Percentiles rank a stretch among this genome's conserved stretches.
Conservation (phyloP, 148 eudicot genomes). For the Camellia lanceoleosa region DNA sequence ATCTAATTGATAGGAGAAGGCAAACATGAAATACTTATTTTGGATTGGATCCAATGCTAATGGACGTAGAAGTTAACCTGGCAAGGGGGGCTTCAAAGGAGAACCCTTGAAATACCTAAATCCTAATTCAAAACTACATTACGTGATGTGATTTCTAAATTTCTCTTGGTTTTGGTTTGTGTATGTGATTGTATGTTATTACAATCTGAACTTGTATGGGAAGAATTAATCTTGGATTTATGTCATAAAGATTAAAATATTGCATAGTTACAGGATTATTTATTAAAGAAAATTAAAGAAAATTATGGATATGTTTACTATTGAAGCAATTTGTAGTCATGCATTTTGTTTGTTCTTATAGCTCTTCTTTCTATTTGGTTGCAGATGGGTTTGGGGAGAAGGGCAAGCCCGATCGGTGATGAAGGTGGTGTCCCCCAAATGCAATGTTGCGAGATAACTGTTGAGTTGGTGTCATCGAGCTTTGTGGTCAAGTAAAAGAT, state of each 20-base stretch:
- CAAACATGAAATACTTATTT: constrained; percentile 16
- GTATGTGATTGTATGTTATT: background rate
- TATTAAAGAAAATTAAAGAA: background rate
- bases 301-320: no score
- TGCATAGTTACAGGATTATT: background rate
- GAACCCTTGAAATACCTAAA: background rate
- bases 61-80: constrained; percentile 7
- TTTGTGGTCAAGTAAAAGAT: no score
- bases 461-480: no score
- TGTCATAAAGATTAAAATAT: background rate
- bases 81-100: constrained; percentile 14
- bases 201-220: background rate
- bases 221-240: background rate
- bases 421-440: no score
- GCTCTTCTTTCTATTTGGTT: no score
- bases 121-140: background rate
- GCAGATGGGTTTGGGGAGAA: no score
- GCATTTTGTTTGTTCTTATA: no score
- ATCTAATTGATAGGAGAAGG: constrained; percentile 35
- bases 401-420: no score
- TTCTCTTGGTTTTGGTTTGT: background rate
- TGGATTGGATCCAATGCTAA: constrained; percentile 28
- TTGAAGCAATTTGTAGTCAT: no score
- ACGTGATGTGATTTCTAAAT: background rate
- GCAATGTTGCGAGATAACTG: no score